Evolutionary conservation across 768 basidiomycete genomes (phyloP).

Genomic region (Pseudohyphozyma bogoriensis): DNA sequence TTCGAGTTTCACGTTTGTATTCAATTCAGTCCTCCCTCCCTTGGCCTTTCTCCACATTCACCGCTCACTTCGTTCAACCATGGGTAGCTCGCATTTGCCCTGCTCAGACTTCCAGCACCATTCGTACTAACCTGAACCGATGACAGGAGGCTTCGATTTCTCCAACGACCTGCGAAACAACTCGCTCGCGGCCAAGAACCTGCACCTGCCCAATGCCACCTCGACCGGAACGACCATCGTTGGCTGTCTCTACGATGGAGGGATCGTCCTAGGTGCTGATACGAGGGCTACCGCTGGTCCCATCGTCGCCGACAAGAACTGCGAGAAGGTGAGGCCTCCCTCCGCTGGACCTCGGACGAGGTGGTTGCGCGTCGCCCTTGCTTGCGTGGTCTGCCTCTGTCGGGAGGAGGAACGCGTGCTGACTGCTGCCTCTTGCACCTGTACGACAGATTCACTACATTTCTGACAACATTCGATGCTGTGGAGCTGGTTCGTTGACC

Average conservation of each 20-base stretch:
- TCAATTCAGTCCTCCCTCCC: no score
- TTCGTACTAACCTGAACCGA: no score
- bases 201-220: constrained; percentile 37
- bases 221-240: constrained; percentile 77
- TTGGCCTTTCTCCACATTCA: no score
- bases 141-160: constrained; percentile 28
- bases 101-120: no score
- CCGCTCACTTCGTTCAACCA: no score
- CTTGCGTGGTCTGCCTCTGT: background rate
- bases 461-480: constrained; percentile 88
- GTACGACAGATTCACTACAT: constrained; percentile 84
- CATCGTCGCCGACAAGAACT: constrained; percentile 98
- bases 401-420: background rate
- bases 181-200: constrained; percentile 15
- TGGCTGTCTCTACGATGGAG: constrained; percentile 75
- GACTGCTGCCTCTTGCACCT: background rate
- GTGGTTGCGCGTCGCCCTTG: no score
- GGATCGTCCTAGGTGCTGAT: constrained; percentile 89
- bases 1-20: no score
- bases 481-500: constrained; percentile 98
- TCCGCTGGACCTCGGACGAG: no score
- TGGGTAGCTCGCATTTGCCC: no score
- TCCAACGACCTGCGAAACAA: constrained; percentile 29
- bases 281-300: constrained; percentile 88
- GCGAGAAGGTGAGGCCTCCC: constrained; percentile 92